Evolutionary conservation across 345 rosid species (phyloP).

Genomic region (Euphorbia tirucalli): DNA sequence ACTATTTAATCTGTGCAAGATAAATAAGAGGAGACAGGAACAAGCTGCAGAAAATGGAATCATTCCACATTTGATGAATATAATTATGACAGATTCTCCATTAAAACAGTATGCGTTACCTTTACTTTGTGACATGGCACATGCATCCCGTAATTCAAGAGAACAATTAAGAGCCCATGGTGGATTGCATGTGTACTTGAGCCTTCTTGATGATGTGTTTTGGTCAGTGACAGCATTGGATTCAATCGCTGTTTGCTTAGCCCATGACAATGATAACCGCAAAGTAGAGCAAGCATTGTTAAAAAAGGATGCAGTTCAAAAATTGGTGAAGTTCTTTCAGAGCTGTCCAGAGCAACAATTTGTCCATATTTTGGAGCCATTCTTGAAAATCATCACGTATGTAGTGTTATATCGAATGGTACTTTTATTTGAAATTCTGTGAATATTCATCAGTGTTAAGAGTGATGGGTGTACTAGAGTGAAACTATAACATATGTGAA

Average conservation of each 20-base stretch:
- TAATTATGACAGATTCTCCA: constrained; percentile 73
- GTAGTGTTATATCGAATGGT: constrained; percentile 13
- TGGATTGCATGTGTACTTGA: constrained; percentile 87
- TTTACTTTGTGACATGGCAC: constrained; percentile 97
- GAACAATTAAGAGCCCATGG: constrained; percentile 98
- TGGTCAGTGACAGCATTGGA: constrained; percentile 98
- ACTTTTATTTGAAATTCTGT: constrained; percentile 1
- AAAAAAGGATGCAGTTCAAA: constrained; percentile 83
- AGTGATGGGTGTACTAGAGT: neutral
- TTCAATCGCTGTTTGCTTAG: constrained; percentile 94
- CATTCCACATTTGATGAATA: constrained; percentile 90
- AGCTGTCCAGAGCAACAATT: constrained; percentile 94
- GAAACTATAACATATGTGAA: neutral
- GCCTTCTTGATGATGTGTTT: constrained; percentile 76
- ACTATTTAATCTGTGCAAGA: constrained; percentile 95
- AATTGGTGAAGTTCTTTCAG: constrained; percentile 84
- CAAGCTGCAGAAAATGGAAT: constrained; percentile 99
- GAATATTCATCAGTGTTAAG: neutral
- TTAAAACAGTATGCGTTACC: constrained; percentile 86
- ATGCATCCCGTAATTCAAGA: constrained; percentile 95
- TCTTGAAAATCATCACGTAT: constrained; percentile 95
- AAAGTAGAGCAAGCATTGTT: constrained; percentile 95
- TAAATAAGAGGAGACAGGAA: constrained; percentile 98
- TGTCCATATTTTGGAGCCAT: constrained; percentile 96
- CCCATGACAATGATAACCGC: constrained; percentile 92